Percentiles rank a stretch among this genome's conserved stretches.
These are phyloP conservation scores for Stephania cephalantha DNA, from an alignment of 164 flowering plant genomes.

Conservation along the genomic window DNA sequence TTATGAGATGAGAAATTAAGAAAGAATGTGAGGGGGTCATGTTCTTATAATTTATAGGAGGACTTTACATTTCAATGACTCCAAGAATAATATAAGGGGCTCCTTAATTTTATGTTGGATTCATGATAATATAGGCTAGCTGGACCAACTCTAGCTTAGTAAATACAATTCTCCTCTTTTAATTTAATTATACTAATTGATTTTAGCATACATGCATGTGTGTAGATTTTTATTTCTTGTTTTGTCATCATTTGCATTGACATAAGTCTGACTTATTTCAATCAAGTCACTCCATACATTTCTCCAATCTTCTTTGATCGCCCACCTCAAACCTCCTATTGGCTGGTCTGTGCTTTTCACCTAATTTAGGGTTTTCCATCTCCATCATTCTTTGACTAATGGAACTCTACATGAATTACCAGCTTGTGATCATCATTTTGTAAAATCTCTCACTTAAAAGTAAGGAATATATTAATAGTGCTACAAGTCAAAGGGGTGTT, in stretches of 20 bases:
- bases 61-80: background rate
- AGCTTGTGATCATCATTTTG: background rate
- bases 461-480: background rate
- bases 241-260: background rate
- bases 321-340: background rate
- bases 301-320: background rate
- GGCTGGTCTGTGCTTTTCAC: background rate
- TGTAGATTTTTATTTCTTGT: background rate
- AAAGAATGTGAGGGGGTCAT: background rate
- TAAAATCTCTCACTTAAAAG: background rate
- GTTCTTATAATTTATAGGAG: background rate
- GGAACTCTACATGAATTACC: background rate
- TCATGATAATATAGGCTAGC: background rate
- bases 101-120: background rate
- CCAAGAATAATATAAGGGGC: background rate
- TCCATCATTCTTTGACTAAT: background rate
- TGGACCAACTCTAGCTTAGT: background rate
- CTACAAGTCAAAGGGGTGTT: too few species aligned
- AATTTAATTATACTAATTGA: too few species aligned
- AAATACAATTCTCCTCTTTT: too few species aligned
- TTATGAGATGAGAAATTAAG: background rate
- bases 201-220: background rate
- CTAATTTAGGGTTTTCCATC: constrained; percentile 1
- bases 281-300: background rate
- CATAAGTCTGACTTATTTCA: background rate